Base-by-base conservation (phyloP, 2,329 filamentous ascomycete species). In the Stemphylium vesicarium region DNA sequence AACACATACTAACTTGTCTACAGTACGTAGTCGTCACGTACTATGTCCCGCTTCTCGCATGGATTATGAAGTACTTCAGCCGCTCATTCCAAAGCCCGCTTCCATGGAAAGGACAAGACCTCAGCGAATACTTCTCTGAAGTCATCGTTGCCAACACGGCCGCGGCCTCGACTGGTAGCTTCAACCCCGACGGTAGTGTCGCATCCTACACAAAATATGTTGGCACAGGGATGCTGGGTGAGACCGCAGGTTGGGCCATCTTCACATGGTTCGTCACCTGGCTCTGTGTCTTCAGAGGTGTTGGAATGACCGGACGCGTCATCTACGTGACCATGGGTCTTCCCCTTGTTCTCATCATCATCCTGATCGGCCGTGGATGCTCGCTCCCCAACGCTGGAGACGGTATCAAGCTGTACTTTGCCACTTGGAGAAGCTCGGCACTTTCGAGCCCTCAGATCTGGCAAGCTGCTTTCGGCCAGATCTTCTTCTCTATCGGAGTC, bases 401-500 rank as follows among this genome's bases (percentile, higher is more conserved):
- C 1, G 57, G 54, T 1, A 51, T 60, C 15, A 55, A 52, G 24
- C 18, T 60, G 5, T 61, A 61, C 35, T 58, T 61, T 32, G 58
- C 42, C 9, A 54, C 47, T 7, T 60, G 57, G 56, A 33, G 56
- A 32, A 43, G 36, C 4, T 45, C 46, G 11, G 32, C 43, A 80
- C 51, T 54, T 11, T 8, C 39, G 13, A 29, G 26, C 16, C 81
- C 80, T 0, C 75, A 75, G 1, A 77, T 84, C 5, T 85, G 82
- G 82, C 82, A 84, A 65, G 82, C 80, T 13, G 82, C 82, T 20
- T 37, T 48, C 56, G 50, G 50, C 0, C 82, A 85, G 53, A 81
- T 84, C 47, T 84, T 84, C 66, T 84, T 84, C 69, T 82, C 80
- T 0, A 84, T 80, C 0, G 82, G 82, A 6, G 79, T 62, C 2